A percentile compares a stretch with the other conserved stretches of the same genome.
These are phyloP conservation scores for Calycina marina DNA, from an alignment of 2,329 filamentous ascomycete genomes.

Conservation along the genomic window DNA sequence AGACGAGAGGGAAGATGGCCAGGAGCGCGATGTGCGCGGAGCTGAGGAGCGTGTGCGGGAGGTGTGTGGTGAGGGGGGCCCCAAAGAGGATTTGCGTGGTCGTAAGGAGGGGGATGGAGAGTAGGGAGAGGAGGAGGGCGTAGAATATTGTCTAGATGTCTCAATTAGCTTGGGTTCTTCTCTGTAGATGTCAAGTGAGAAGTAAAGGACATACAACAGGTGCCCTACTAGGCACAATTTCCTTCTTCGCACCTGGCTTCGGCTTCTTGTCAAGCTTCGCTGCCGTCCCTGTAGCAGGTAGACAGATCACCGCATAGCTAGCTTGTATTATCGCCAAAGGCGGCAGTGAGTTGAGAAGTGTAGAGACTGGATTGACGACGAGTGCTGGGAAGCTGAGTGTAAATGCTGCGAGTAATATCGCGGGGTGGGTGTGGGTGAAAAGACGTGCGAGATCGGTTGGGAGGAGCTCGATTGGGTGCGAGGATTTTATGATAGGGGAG, in stretches of 20 bases:
- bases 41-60: slow-evolving; percentile 63
- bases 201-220: background rate
- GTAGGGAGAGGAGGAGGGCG: slow-evolving; percentile 40
- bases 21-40: slow-evolving; percentile 73
- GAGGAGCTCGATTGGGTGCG: slow-evolving; percentile 20
- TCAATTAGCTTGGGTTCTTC: background rate
- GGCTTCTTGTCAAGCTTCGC: slow-evolving; percentile 32
- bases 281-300: slow-evolving; percentile 43
- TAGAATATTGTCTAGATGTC: slow-evolving; percentile 59
- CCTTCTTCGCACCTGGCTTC: slow-evolving; percentile 40
- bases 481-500: slow-evolving; percentile 8
- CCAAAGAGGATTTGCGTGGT: slow-evolving; percentile 66
- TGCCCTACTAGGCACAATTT: background rate
- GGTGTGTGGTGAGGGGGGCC: slow-evolving; percentile 73
- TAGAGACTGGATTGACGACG: slow-evolving; percentile 52
- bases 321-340: slow-evolving; percentile 50
- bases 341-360: slow-evolving; percentile 46
- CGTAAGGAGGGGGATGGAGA: slow-evolving; percentile 38
- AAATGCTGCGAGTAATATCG: slow-evolving; percentile 50
- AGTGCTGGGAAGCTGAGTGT: slow-evolving; percentile 48
- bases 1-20: slow-evolving; percentile 66
- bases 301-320: slow-evolving; percentile 44
- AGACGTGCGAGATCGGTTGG: slow-evolving; percentile 28
- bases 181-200: slow-evolving; percentile 1
- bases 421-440: slow-evolving; percentile 53